phyloP scores from a whole-genome alignment of 2,329 filamentous ascomycete species.

The Trichoderma oligosporum region DNA sequence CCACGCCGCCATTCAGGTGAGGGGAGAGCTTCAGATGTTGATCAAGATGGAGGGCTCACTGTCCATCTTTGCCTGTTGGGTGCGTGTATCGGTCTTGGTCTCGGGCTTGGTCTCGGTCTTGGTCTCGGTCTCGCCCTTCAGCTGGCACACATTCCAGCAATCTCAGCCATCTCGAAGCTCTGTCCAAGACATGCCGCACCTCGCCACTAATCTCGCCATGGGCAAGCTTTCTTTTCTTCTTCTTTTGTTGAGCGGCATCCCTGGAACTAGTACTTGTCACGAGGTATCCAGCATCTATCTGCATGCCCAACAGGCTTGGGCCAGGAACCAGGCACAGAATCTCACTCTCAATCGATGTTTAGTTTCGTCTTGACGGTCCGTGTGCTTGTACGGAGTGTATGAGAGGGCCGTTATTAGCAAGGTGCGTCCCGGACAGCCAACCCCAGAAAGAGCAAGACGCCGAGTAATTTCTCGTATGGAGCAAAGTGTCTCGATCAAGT shows the following conservation, averaged over 20 bases:
- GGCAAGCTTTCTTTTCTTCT: not conserved
- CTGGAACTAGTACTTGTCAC: no score
- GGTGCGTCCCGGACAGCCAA: constrained; percentile 4
- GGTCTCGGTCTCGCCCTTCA: not conserved
- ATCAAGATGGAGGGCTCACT: not conserved
- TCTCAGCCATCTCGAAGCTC: not conserved
- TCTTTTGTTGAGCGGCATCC: no score
- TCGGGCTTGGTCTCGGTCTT: not conserved
- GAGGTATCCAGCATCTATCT: no score
- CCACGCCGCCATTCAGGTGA: constrained; percentile 1
- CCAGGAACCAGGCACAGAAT: constrained; percentile 19
- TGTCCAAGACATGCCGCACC: no score
- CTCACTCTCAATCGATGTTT: not conserved
- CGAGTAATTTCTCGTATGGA: not conserved
- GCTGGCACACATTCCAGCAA: not conserved
- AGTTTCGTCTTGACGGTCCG: not conserved
- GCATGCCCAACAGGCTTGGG: not conserved
- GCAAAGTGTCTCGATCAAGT: not conserved
- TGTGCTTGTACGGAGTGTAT: not conserved
- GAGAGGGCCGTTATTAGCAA: not conserved
- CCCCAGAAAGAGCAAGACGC: constrained; percentile 17
- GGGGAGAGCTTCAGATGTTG: constrained; percentile 8
- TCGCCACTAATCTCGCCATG: no score
- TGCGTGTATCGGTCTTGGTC: not conserved
- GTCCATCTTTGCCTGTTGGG: not conserved